Percentiles rank a stretch among this genome's conserved stretches.
Conservation (phyloP, 169 alveolate species). For the Cyclospora cayetanensis region DNA sequence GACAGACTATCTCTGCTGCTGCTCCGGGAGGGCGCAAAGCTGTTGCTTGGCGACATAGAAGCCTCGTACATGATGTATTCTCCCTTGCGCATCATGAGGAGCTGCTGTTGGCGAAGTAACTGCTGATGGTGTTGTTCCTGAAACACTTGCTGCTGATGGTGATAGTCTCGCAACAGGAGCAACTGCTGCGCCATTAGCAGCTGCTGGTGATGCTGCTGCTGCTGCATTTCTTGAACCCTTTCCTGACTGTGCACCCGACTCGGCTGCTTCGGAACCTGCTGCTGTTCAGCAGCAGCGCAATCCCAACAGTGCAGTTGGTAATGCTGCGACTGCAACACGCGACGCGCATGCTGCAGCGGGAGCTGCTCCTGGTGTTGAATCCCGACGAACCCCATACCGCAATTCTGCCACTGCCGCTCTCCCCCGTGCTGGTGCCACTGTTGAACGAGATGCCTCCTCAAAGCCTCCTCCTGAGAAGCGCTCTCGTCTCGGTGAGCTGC, state of each 20-base stretch:
- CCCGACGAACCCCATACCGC: slow-evolving; percentile 22
- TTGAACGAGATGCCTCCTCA: not conserved
- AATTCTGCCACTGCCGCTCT: not conserved
- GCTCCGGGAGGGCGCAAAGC: slow-evolving; percentile 60
- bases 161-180: slow-evolving; percentile 22
- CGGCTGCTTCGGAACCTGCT: not conserved
- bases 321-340: not conserved
- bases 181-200: slow-evolving; percentile 55
- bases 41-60: slow-evolving; percentile 11
- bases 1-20: slow-evolving; percentile 45
- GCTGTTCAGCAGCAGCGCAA: not conserved
- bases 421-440: slow-evolving; percentile 39
- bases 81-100: not conserved
- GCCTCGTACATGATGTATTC: slow-evolving; percentile 9
- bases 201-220: slow-evolving; percentile 48
- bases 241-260: slow-evolving; percentile 37
- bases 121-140: slow-evolving; percentile 12
- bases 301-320: not conserved
- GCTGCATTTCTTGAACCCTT: slow-evolving; percentile 37
- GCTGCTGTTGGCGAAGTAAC: not conserved
- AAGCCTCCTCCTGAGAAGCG: slow-evolving; percentile 16
- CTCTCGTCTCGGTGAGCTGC: slow-evolving; percentile 3
- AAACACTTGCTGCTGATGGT: slow-evolving; percentile 45
- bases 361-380: slow-evolving; percentile 34
- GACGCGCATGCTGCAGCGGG: slow-evolving; percentile 26